These are phyloP conservation scores for Spathaspora boniae DNA, from an alignment of 805 yeast genomes.

Conservation along the genomic window DNA sequence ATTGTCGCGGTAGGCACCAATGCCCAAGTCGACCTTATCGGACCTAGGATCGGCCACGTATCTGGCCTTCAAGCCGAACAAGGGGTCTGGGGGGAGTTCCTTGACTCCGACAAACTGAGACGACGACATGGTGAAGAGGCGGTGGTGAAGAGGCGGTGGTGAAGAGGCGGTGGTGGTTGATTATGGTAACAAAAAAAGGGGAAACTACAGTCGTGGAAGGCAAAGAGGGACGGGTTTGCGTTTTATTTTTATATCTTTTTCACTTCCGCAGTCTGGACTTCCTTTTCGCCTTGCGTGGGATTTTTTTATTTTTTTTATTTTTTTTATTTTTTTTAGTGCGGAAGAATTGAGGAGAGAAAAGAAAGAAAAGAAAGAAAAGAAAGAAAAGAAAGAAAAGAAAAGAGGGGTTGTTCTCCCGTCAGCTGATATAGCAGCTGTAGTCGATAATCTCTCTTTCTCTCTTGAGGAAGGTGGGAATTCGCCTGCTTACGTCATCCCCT, in stretches of 20 bases:
- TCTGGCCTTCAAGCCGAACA: conserved; percentile 77
- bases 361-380: neutral
- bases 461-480: too few species aligned
- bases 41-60: conserved; percentile 53
- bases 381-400: neutral
- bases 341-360: neutral
- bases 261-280: too few species aligned
- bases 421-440: too few species aligned
- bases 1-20: conserved; percentile 75
- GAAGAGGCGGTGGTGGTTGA: neutral
- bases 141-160: neutral
- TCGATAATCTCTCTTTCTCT: too few species aligned
- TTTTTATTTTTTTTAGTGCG: too few species aligned
- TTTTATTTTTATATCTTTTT: too few species aligned
- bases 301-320: too few species aligned
- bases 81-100: conserved; percentile 79
- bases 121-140: conserved; percentile 17
- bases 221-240: neutral
- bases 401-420: neutral
- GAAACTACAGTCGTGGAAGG: neutral
- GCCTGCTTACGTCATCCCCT: too few species aligned
- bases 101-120: conserved; percentile 48
- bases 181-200: neutral
- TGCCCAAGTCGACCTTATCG: conserved; percentile 79
- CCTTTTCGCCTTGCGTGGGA: too few species aligned